Evolutionary conservation across 208 protist genomes (phyloP).

Genomic region (Wallacemonas sp.): DNA sequence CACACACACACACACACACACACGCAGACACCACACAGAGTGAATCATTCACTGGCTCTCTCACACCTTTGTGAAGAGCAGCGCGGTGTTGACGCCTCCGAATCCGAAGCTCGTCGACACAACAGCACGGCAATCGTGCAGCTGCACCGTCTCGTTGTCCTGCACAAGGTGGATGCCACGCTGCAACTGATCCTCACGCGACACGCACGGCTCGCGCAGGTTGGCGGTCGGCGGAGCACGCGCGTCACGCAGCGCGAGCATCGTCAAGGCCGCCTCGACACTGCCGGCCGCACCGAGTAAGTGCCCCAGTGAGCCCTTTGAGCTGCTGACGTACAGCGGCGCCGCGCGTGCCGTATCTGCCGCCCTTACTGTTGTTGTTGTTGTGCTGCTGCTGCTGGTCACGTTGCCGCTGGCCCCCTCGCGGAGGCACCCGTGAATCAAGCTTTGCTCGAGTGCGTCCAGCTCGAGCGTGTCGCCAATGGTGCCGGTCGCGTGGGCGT

Average conservation of each 20-base stretch:
- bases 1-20: no score
- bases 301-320: slow-evolving; percentile 96
- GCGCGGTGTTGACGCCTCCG: slow-evolving; percentile 94
- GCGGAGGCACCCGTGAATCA: slow-evolving; percentile 13
- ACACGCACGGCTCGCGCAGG: slow-evolving; percentile 54
- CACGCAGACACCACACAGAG: no score
- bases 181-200: slow-evolving; percentile 17
- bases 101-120: slow-evolving; percentile 98
- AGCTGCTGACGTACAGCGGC: slow-evolving; percentile 73
- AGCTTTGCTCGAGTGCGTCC: slow-evolving; percentile 29
- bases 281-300: slow-evolving; percentile 97
- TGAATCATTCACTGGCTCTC: no score
- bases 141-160: slow-evolving; percentile 8
- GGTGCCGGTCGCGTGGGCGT: slow-evolving; percentile 98
- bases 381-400: no score
- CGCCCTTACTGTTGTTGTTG: no score
- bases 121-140: slow-evolving; percentile 43
- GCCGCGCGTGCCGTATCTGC: slow-evolving; percentile 5
- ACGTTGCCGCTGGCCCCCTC: no score
- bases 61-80: slow-evolving; percentile 72
- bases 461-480: slow-evolving; percentile 95
- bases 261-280: slow-evolving; percentile 90
- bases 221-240: slow-evolving; percentile 93
- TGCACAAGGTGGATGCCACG: slow-evolving; percentile 22
- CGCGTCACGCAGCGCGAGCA: slow-evolving; percentile 76